Evolutionary conservation across 352 stramenopile genomes (phyloP).

Genomic region (Phytophthora uliginosa): DNA sequence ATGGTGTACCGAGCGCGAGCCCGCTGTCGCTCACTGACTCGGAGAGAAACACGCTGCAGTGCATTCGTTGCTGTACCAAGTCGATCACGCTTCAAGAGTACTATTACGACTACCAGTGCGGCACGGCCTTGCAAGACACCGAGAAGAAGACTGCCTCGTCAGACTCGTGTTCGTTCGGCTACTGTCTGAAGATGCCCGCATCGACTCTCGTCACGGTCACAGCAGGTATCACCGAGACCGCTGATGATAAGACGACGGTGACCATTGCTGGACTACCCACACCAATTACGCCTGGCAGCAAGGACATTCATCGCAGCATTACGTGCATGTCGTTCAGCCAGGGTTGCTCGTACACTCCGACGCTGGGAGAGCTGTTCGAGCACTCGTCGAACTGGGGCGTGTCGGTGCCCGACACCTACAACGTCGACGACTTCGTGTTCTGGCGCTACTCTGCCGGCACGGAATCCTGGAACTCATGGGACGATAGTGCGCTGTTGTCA

Average conservation of each 20-base stretch:
- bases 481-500: conserved; percentile 6
- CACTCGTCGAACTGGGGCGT: conserved; percentile 14
- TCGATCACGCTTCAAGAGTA: conserved; percentile 23
- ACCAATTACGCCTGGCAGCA: neutral
- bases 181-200: conserved; percentile 24
- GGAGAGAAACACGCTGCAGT: conserved; percentile 18
- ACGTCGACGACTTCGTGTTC: conserved; percentile 36
- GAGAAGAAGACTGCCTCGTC: conserved; percentile 15
- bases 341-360: conserved; percentile 19
- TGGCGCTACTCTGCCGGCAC: conserved; percentile 56
- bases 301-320: conserved; percentile 27
- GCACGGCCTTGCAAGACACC: neutral
- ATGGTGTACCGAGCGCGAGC: neutral
- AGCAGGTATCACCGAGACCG: conserved; percentile 4
- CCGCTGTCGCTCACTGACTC: neutral
- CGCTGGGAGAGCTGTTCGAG: conserved; percentile 16
- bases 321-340: conserved; percentile 21
- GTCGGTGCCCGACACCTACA: conserved; percentile 4
- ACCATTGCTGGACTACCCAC: conserved; percentile 18
- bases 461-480: conserved; percentile 22
- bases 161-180: conserved; percentile 19
- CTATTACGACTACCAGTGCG: conserved; percentile 35
- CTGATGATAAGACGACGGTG: conserved; percentile 3
- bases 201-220: conserved; percentile 8
- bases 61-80: conserved; percentile 34